A percentile compares a stretch with the other conserved stretches of the same genome.
Evolutionary conservation across 257 asterid genomes (phyloP).

Genomic region (Euphrasia confusa): DNA sequence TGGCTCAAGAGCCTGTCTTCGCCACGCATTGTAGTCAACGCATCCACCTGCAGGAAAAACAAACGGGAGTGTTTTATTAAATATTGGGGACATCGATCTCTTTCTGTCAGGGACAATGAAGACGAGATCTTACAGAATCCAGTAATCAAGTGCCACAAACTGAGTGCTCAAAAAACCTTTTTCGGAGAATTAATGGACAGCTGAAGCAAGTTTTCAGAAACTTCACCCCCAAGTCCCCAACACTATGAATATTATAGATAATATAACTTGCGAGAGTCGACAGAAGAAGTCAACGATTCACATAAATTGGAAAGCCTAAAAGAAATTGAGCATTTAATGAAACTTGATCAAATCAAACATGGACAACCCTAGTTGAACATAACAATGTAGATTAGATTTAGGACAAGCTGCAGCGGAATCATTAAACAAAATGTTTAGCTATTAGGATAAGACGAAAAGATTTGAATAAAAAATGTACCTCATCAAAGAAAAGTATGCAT

Average conservation of each 20-base stretch:
- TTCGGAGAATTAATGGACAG: not conserved
- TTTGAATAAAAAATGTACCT: conserved; percentile 39
- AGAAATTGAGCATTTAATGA: not conserved
- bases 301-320: too few relatives aligned
- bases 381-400: not conserved
- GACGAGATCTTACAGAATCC: not conserved
- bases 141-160: not conserved
- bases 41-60: conserved; percentile 52
- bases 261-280: not conserved
- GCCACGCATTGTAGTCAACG: conserved; percentile 69
- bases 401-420: conserved; percentile 8
- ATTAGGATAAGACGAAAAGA: not conserved
- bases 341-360: not conserved
- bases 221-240: too few relatives aligned
- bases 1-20: conserved; percentile 66
- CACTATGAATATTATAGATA: not conserved
- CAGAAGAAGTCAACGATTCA: not conserved
- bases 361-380: not conserved
- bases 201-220: not conserved
- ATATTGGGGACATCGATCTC: not conserved
- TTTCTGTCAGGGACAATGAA: too few relatives aligned
- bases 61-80: not conserved
- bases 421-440: conserved; percentile 10
- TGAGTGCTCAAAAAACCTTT: not conserved
- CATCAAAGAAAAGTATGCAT: conserved; percentile 92